Percentiles rank a stretch among this genome's conserved stretches.
These are phyloP conservation scores for Rhazya stricta DNA, from an alignment of 257 asterid species.

Conservation along the genomic window DNA sequence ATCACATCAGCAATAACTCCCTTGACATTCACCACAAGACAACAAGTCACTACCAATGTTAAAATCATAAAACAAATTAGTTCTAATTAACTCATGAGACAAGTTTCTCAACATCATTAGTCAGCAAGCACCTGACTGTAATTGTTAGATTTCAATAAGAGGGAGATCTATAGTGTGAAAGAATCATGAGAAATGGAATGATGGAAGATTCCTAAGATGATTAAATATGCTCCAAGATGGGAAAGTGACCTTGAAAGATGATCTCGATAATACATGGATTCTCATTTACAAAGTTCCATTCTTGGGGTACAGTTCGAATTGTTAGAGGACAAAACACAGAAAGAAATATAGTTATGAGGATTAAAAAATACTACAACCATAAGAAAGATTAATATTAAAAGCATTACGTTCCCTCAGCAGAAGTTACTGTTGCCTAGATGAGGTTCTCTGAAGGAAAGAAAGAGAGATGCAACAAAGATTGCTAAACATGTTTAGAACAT, in stretches of 20 bases:
- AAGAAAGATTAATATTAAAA: not conserved
- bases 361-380: not conserved
- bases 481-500: not conserved
- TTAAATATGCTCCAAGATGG: not conserved
- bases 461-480: not conserved
- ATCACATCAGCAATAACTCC: slow-evolving; percentile 45
- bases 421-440: not conserved
- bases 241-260: not conserved
- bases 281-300: not conserved
- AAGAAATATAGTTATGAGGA: not conserved
- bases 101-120: not conserved
- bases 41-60: slow-evolving; percentile 17
- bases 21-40: slow-evolving; percentile 34
- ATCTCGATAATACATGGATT: not conserved
- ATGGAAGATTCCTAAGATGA: not conserved
- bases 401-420: not conserved
- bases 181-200: not conserved
- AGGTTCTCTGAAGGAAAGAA: slow-evolving; percentile 1
- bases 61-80: not conserved
- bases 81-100: not conserved
- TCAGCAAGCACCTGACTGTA: not conserved
- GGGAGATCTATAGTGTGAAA: not conserved
- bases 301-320: not conserved
- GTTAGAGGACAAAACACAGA: not conserved
- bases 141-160: not conserved